Conservation (phyloP, 2,329 filamentous ascomycete species). For the Aspergillus candidus region DNA sequence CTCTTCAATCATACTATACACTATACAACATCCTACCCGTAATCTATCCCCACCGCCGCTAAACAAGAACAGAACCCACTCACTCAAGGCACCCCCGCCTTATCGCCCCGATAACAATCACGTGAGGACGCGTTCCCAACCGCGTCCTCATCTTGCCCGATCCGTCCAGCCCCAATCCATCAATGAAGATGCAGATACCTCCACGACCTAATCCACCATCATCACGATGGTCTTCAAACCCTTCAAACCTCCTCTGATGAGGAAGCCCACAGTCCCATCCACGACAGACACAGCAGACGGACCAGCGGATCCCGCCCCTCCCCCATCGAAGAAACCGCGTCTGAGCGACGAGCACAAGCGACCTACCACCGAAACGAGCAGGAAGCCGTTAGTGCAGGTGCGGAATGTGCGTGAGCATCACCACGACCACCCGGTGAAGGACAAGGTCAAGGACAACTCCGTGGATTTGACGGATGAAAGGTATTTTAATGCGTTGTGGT, state of each 20-base stretch:
- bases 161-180: conserved; percentile 3
- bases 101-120: conserved; percentile 2
- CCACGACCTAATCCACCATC: conserved; percentile 4
- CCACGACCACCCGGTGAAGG: background rate
- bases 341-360: conserved; percentile 18
- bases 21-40: no score
- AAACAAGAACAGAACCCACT: no score
- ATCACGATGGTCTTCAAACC: conserved; percentile 40
- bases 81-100: no score
- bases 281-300: background rate
- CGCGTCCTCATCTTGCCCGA: conserved; percentile 11
- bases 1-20: no score
- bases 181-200: conserved; percentile 3
- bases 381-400: conserved; percentile 31
- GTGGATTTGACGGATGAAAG: conserved; percentile 21
- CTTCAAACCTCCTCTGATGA: conserved; percentile 41
- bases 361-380: conserved; percentile 8
- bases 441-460: background rate
- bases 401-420: conserved; percentile 17
- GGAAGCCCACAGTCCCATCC: conserved; percentile 19
- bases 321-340: conserved; percentile 34
- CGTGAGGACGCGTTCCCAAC: conserved; percentile 18
- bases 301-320: conserved; percentile 5
- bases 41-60: no score
- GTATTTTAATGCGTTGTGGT: conserved; percentile 47